phyloP scores from a whole-genome alignment of 192 early-diverging fungal genomes.

The Tieghemiomyces parasiticus region DNA sequence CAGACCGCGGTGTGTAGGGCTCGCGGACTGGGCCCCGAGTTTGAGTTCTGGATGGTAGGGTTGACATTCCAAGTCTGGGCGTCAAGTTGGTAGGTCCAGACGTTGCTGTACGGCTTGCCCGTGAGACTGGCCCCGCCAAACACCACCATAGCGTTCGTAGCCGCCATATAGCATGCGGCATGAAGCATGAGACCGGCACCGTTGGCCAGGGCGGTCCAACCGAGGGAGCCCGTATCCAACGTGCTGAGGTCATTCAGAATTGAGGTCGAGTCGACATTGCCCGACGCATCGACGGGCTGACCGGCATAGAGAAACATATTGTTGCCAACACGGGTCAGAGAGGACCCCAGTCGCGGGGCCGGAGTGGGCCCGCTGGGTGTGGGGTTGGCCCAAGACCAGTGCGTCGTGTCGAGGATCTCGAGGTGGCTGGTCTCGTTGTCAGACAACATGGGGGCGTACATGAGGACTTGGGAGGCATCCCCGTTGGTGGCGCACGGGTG shows the following conservation, averaged over 20 bases:
- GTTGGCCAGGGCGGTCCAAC: slow-evolving; percentile 42
- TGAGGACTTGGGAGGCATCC: slow-evolving; percentile 17
- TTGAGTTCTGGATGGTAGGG: slow-evolving; percentile 18
- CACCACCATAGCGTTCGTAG: slow-evolving; percentile 34
- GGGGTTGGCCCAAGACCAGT: slow-evolving; percentile 31
- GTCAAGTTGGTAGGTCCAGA: slow-evolving; percentile 32
- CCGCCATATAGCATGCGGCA: slow-evolving; percentile 35
- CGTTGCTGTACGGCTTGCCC: slow-evolving; percentile 26
- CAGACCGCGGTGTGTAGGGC: slow-evolving; percentile 51
- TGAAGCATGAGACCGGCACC: slow-evolving; percentile 35
- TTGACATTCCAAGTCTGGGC: slow-evolving; percentile 36
- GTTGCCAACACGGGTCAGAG: slow-evolving; percentile 14
- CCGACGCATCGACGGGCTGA: slow-evolving; percentile 16
- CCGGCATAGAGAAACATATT: slow-evolving; percentile 32
- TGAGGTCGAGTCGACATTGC: slow-evolving; percentile 15
- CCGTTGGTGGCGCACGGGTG: slow-evolving; percentile 26
- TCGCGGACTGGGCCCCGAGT: slow-evolving; percentile 34
- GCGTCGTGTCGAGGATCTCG: slow-evolving; percentile 24
- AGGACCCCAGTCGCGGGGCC: slow-evolving; percentile 23
- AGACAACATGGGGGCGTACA: slow-evolving; percentile 16
- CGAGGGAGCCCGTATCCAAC: slow-evolving; percentile 31
- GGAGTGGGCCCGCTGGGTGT: slow-evolving; percentile 17
- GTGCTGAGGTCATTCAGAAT: slow-evolving; percentile 28
- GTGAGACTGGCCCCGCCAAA: slow-evolving; percentile 51
- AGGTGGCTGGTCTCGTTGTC: slow-evolving; percentile 17